Conservation (phyloP, 106 monocot species). For the Dioscorea alata region DNA sequence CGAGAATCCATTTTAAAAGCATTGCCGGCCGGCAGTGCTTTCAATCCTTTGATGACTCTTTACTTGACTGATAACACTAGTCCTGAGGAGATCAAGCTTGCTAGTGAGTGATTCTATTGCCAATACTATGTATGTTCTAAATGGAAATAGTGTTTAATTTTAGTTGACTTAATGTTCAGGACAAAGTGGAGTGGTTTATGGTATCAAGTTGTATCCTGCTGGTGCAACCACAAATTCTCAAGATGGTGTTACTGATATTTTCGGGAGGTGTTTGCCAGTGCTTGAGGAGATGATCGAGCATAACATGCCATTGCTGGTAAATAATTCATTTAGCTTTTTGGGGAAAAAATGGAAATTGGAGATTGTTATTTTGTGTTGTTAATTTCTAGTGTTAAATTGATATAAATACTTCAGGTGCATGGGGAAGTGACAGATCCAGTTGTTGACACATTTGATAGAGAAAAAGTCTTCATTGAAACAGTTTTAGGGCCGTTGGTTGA, state of each 20-base stretch:
- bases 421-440: slow-evolving; percentile 88
- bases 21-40: slow-evolving; percentile 39
- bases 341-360: background rate
- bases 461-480: slow-evolving; percentile 84
- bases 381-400: no score
- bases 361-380: background rate
- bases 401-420: slow-evolving; percentile 57
- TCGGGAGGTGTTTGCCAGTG: slow-evolving; percentile 92
- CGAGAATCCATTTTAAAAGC: slow-evolving; percentile 57
- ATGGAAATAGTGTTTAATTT: no score
- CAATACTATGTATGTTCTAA: no score
- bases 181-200: slow-evolving; percentile 79
- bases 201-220: slow-evolving; percentile 92
- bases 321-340: background rate
- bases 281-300: slow-evolving; percentile 81
- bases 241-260: slow-evolving; percentile 96
- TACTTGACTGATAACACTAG: slow-evolving; percentile 84
- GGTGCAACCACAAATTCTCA: slow-evolving; percentile 98
- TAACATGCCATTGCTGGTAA: slow-evolving; percentile 87
- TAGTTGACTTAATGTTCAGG: slow-evolving; percentile 24
- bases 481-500: slow-evolving; percentile 60
- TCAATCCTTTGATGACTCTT: slow-evolving; percentile 84
- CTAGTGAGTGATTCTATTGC: slow-evolving; percentile 43
- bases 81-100: slow-evolving; percentile 72
- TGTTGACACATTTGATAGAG: slow-evolving; percentile 89